Percentiles rank a stretch among this genome's conserved stretches.
These are phyloP conservation scores for Cystobasidium pallidum DNA, from an alignment of 1,284 basidiomycete species.

Conservation along the genomic window DNA sequence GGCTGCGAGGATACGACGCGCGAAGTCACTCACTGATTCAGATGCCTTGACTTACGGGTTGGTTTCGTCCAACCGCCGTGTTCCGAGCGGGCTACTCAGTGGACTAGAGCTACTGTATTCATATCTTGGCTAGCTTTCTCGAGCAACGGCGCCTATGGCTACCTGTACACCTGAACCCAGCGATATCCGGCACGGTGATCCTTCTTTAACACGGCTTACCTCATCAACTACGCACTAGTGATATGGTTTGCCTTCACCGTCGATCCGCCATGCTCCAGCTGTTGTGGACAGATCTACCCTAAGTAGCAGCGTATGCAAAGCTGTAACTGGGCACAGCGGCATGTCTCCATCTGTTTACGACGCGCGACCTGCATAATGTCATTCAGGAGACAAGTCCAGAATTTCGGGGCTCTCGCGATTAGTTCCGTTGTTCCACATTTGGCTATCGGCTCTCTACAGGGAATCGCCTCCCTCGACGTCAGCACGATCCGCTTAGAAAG, in stretches of 20 bases:
- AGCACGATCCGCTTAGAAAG: background rate
- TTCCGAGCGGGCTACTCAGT: too few relatives aligned
- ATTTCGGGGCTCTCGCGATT: background rate
- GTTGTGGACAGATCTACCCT: background rate
- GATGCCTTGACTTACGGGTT: too few relatives aligned
- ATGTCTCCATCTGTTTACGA: constrained; percentile 15
- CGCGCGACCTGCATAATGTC: background rate
- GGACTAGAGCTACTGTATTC: too few relatives aligned
- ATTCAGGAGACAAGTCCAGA: constrained; percentile 5
- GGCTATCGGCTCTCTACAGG: constrained; percentile 2
- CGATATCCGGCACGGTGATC: background rate
- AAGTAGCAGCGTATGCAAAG: background rate
- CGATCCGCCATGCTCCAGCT: background rate
- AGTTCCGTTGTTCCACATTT: background rate
- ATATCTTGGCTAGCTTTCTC: background rate
- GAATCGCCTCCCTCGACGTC: background rate
- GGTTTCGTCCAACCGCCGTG: too few relatives aligned
- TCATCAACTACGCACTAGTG: background rate
- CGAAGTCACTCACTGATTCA: too few relatives aligned
- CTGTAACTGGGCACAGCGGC: background rate
- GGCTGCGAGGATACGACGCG: too few relatives aligned
- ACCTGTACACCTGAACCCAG: constrained; percentile 8
- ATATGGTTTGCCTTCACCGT: background rate
- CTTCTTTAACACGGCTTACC: background rate
- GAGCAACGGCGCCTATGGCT: background rate